Evolutionary conservation across 192 early-diverging fungal genomes (phyloP), one percentile per base, ranked within the genome.

Genomic region (Dissophora ornata): DNA sequence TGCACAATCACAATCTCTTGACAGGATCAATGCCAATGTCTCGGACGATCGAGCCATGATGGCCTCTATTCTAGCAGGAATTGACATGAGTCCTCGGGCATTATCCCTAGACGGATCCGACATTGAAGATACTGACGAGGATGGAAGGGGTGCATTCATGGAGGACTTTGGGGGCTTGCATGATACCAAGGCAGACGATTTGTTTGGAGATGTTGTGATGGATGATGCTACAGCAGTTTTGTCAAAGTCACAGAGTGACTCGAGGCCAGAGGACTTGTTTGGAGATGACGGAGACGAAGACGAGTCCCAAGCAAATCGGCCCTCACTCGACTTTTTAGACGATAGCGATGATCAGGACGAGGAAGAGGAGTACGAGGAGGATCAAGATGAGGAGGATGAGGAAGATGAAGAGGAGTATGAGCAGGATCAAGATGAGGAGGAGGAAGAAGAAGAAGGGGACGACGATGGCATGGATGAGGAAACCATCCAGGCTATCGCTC

Each of bases 1-100:
- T n/a, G n/a, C n/a, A n/a, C n/a, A n/a, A n/a, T n/a, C n/a, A n/a
- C n/a, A 38, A 13, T 9, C 36, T 38, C 36, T 38, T 13, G 13
- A 9, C 36, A 38, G 36, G 36, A 38, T 38, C 36, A 38, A 38
- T 13, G 36, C 36, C 29, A 50, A 65, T 41, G 53, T 21, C 1
- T 34, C 62, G 16, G 32, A 67, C 42, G 73, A 77, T 25, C 58
- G 64, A 2, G 51, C 57, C 19, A 77, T 77, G 73, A 77, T 77
- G 73, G 73, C 73, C 9, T 77, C 73, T 49, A 46, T 77, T 22
- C 46, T 77, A n/a, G 73, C 73, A 48, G 73, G 73, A 5, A 24
- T 77, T 7, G 65, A 77, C 54, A 55, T 77, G 58, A 67, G 65
- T 9, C 65, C 73, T 5, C 16, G 59, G 2, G 73, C 63, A 54